Evolutionary conservation across 805 yeast genomes (phyloP), one percentile per base, ranked within the genome.

Genomic region (Nakazawaea ambrosiae): DNA sequence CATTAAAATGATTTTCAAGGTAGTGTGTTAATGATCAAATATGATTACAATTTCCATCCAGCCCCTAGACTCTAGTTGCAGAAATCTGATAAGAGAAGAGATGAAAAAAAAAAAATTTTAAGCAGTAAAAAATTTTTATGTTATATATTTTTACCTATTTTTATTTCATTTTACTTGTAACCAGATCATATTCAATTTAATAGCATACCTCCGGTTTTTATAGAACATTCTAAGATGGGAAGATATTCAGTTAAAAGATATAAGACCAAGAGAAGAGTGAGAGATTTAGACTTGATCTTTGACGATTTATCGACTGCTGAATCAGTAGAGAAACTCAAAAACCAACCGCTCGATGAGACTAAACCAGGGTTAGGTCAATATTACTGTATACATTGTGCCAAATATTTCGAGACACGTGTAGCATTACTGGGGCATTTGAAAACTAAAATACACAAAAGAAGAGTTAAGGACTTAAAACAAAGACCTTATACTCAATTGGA

Each of bases 361-460:
- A 81, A 81, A 54, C 89, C 97, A 1, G 99, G 99, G 1, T 63
- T 92, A 47, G 99, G 96, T 12, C 97, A 92, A 60, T 81, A 75
- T 60, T 92, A 86, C 59, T 92, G 97, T 60, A 70, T 92, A 37
- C 95, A 88, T 46, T 92, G 99, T 68, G 94, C 95, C 34, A 84
- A 81, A 55, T 87, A 92, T 60, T 87, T 78, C 53, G 96, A 89
- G 55, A 78, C 80, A 40, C 87, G 82, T 31, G 57, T 61, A 23
- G 82, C 95, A 6, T 66, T 85, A 39, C 76, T 75, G 43, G 68
- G 79, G 11, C 99, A 92, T 62, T 61, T 71, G 45, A 75, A 76
- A 49, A 69, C 82, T 4, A 89, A 88, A 53, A 71, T 78, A 6
- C 99, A 92, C 61, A 89, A 83, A 58, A 75, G 97, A 59, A 70